A percentile compares a stretch with the other conserved stretches of the same genome.
Conservation (phyloP, 1,284 basidiomycete species). For the Mycena citricolor region DNA sequence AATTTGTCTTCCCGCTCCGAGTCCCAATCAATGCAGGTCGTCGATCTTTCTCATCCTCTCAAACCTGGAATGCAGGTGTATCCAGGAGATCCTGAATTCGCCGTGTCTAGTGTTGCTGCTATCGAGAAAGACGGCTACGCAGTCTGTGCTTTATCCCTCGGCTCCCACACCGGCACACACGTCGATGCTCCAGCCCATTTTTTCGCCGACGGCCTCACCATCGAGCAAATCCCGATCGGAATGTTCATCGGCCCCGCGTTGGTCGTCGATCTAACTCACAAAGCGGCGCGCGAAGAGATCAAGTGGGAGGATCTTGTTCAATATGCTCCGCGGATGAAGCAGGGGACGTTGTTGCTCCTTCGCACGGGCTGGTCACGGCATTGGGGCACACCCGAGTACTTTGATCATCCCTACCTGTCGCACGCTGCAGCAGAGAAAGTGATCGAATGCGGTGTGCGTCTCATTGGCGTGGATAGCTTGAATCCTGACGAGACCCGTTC, state of each 20-base stretch:
- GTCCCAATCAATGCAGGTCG: constrained; percentile 23
- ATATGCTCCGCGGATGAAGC: constrained; percentile 36
- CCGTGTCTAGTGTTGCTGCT: constrained; percentile 34
- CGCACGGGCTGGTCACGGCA: constrained; percentile 61
- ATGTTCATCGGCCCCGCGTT: constrained; percentile 51
- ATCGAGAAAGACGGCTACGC: constrained; percentile 48
- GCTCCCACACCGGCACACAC: constrained; percentile 69
- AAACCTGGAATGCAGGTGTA: constrained; percentile 45
- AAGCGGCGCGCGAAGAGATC: constrained; percentile 44
- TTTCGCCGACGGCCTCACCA: constrained; percentile 47
- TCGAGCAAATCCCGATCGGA: constrained; percentile 55
- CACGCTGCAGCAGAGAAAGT: constrained; percentile 50
- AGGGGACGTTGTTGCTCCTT: constrained; percentile 42
- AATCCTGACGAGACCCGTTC: constrained; percentile 63
- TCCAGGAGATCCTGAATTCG: constrained; percentile 54
- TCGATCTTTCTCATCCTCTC: constrained; percentile 60
- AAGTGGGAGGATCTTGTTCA: constrained; percentile 50
- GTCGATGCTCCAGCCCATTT: constrained; percentile 76
- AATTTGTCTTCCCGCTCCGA: not conserved
- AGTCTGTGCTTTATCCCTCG: constrained; percentile 48
- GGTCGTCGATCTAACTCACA: constrained; percentile 47
- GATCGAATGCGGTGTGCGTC: constrained; percentile 46
- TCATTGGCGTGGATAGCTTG: constrained; percentile 62
- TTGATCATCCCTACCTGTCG: constrained; percentile 64
- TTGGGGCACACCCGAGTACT: constrained; percentile 53